phyloP scores from a whole-genome alignment of 768 basidiomycete species.

The Boletales sp. region DNA sequence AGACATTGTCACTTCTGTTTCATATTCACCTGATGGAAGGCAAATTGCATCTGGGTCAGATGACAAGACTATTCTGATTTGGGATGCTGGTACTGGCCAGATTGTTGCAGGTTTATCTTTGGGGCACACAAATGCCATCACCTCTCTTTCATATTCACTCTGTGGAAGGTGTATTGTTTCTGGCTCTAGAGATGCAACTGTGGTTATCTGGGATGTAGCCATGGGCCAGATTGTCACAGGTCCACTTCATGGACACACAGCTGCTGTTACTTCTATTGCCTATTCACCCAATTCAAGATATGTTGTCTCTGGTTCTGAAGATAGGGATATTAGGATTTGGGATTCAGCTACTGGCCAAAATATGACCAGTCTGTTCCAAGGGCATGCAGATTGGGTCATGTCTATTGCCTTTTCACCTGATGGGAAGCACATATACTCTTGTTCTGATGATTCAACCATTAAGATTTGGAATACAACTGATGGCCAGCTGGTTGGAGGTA shows the following conservation, averaged over 20 bases:
- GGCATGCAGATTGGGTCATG: background rate
- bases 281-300: background rate
- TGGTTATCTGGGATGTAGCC: background rate
- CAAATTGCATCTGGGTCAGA: background rate
- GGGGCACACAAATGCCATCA: no score
- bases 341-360: background rate
- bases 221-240: background rate
- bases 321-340: background rate
- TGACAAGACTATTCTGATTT: background rate
- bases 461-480: background rate
- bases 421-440: background rate
- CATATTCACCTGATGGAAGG: background rate
- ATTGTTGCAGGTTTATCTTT: no score
- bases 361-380: background rate
- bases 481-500: no score
- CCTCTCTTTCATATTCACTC: no score
- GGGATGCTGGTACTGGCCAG: no score
- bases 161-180: no score
- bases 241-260: background rate
- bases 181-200: background rate
- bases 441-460: background rate
- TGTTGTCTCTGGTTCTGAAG: background rate
- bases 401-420: background rate
- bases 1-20: background rate
- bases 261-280: background rate